Base-by-base conservation (phyloP, 2,329 filamentous ascomycete genomes). In the Madurella fahalii region DNA sequence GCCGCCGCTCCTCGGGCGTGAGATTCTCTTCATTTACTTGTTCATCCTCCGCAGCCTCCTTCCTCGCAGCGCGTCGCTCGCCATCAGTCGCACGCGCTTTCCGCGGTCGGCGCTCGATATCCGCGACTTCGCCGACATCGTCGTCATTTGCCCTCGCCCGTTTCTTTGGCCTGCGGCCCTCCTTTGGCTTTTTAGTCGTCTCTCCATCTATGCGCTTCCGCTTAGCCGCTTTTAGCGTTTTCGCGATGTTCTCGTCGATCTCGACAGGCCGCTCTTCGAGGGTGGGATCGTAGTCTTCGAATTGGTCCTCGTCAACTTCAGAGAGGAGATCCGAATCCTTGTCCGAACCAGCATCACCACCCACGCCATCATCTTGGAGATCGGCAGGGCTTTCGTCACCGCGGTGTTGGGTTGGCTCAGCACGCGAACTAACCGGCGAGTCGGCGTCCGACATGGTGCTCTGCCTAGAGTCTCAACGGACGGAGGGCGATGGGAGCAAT, bases 1-100 rank as follows among this genome's bases (percentile, higher is more conserved):
- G 85, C 63, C 92, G 84, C 64, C 89, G 82, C 74, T 96, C 90
- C 71, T 94, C 90, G 0, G 91, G 90, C 17, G 88, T 87, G 63
- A 97, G 72, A 58, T 86, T 79, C 65, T 90, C 89, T 58, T 95
- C 90, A 61, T 89, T 81, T 59, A 89, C 84, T 5, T 84, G 80
- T 56, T 85, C 82, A 2, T 78, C 78, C 17, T 74, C 71, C 1
- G 72, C 60, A 13, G 67, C 64, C 61, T 74, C 76, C 17, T 68
- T 65, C 61, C 76, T 77, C 40, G 72, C 55, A 15, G 55, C 47
- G 74, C 74, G 78, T 61, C 79, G 78, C 61, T 75, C 75, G 32
- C 72, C 74, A 49, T 74, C 77, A 20, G 51, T 55, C 20, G 68
- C 72, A 9, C 69, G 73, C 13, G 62, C 50, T 48, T 66, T 65